These are phyloP conservation scores for Phialophora chinensis DNA, from an alignment of 2,329 filamentous ascomycete species.

Conservation along the genomic window DNA sequence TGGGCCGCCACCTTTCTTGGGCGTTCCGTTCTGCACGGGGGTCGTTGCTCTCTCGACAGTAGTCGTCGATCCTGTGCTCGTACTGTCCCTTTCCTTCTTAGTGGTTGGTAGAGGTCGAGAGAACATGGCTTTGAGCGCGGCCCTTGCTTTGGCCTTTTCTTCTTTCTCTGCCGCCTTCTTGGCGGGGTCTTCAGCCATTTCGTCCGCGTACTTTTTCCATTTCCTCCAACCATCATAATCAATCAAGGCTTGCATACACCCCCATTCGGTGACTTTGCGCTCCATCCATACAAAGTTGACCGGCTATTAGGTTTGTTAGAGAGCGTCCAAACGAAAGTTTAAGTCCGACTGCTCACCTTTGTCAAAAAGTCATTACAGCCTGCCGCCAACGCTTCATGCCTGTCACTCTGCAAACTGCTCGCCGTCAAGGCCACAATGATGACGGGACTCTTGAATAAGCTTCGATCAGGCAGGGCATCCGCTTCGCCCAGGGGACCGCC, in stretches of 20 bases:
- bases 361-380: conserved; percentile 98
- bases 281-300: conserved; percentile 98
- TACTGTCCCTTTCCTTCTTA: conserved; percentile 35
- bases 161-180: conserved; percentile 39
- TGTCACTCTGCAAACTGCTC: conserved; percentile 90
- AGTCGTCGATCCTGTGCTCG: conserved; percentile 17
- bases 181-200: conserved; percentile 39
- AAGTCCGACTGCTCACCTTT: conserved; percentile 67
- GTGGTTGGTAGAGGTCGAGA: conserved; percentile 33
- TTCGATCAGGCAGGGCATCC: conserved; percentile 72
- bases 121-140: conserved; percentile 39
- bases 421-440: conserved; percentile 97
- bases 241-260: conserved; percentile 98
- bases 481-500: conserved; percentile 33
- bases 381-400: conserved; percentile 90
- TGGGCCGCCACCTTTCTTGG: conserved; percentile 23
- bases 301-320: conserved; percentile 57
- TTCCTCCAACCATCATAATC: conserved; percentile 98
- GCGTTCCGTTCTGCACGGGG: conserved; percentile 25
- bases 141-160: conserved; percentile 40
- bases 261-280: conserved; percentile 98
- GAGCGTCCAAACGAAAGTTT: conserved; percentile 10
- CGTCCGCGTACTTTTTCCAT: conserved; percentile 80
- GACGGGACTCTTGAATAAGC: conserved; percentile 91
- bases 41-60: conserved; percentile 21